A percentile compares a stretch with the other conserved stretches of the same genome.
Conservation (phyloP, 1,284 basidiomycete species). For the Pseudozyma hubeiensis region DNA sequence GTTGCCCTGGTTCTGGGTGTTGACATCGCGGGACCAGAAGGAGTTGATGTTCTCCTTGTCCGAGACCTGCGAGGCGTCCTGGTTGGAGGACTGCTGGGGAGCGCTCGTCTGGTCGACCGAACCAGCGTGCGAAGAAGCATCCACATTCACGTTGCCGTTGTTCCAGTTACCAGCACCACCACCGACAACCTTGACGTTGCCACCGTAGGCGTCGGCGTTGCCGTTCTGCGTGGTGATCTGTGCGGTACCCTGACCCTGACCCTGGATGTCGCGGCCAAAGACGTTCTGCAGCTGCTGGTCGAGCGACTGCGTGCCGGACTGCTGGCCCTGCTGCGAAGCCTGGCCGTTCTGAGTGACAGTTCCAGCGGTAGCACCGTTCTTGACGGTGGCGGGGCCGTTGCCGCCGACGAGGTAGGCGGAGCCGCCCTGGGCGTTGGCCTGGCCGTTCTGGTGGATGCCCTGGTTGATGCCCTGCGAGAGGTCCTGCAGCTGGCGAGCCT, state of each 20-base stretch:
- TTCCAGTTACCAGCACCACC: conserved; percentile 3
- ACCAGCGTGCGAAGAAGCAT: conserved; percentile 30
- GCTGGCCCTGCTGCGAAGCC: conserved; percentile 33
- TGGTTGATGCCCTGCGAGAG: conserved; percentile 36
- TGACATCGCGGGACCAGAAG: conserved; percentile 18
- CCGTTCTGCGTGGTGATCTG: conserved; percentile 34
- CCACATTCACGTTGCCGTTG: conserved; percentile 24
- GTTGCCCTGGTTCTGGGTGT: conserved; percentile 28
- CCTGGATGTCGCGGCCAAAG: conserved; percentile 32
- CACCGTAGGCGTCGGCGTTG: conserved; percentile 24
- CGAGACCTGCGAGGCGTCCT: conserved; percentile 28
- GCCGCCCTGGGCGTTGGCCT: conserved; percentile 31
- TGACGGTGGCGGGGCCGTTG: conserved; percentile 26
- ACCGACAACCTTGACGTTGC: conserved; percentile 26
- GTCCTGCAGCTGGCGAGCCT: conserved; percentile 23
- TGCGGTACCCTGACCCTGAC: conserved; percentile 21
- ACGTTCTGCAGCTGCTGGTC: conserved; percentile 25
- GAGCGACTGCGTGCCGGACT: conserved; percentile 36
- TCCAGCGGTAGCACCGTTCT: conserved; percentile 23
- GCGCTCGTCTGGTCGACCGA: conserved; percentile 23
- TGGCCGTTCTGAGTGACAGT: conserved; percentile 29
- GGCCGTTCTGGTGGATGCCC: conserved; percentile 37
- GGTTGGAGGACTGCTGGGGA: conserved; percentile 24
- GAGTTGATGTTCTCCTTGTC: conserved; percentile 15
- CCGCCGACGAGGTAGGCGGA: conserved; percentile 29